Conservation (phyloP, 163 green algal genomes). For the Prototheca wickerhamii region DNA sequence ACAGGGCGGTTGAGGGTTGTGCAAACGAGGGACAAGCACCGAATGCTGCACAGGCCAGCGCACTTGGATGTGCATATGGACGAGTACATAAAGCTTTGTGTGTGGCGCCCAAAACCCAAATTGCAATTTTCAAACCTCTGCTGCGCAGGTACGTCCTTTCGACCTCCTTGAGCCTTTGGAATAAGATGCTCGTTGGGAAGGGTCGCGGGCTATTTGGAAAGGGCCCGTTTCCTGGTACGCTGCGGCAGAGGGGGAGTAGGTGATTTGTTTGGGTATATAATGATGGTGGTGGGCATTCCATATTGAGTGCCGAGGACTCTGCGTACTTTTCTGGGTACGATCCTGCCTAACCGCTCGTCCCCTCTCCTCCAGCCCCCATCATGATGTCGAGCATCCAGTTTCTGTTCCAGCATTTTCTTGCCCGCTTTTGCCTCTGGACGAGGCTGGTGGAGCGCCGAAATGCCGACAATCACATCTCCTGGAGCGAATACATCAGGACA, state of each 20-base stretch:
- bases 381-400: conserved; percentile 79
- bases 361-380: conserved; percentile 24
- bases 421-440: conserved; percentile 34
- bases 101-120: no score
- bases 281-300: neutral
- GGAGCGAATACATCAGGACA: no score
- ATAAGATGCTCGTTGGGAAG: conserved; percentile 68
- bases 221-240: conserved; percentile 61
- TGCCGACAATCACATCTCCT: conserved; percentile 25
- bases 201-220: conserved; percentile 62
- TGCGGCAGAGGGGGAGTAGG: neutral
- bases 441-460: conserved; percentile 35
- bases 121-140: neutral
- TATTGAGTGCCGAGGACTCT: neutral
- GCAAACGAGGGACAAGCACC: no score
- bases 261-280: neutral
- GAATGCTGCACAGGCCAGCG: no score
- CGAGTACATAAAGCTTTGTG: no score
- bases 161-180: conserved; percentile 72
- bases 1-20: no score
- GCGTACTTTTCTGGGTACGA: neutral
- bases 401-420: conserved; percentile 57
- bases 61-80: no score
- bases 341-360: neutral
- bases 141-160: conserved; percentile 70